Evolutionary conservation across 805 yeast genomes (phyloP), one percentile per base, ranked within the genome.

Genomic region (Brettanomyces anomalus): DNA sequence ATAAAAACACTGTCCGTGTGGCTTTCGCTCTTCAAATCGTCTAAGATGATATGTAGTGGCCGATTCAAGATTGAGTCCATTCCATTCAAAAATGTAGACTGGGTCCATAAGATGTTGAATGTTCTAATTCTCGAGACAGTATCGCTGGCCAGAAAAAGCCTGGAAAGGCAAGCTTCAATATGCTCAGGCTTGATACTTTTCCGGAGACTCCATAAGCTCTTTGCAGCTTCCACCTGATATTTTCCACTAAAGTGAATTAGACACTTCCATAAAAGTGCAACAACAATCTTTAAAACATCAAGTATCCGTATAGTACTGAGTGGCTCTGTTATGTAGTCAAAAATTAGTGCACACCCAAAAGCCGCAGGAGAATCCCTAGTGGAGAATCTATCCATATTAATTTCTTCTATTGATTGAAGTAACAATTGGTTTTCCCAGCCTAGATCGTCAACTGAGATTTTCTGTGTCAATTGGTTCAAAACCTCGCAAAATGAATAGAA

Each of bases 131-230:
- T 67, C 15, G 68, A 61, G 17, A 70, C 61, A 31, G 55, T 56
- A 5, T 61, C 54, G 1, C 67, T 57, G 4, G 68, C 55, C 13
- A 79, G 53, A 26, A 85, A 69, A 38, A 77, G 67, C 2, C 74
- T 65, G 0, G 85, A 66, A 3, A 89, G 48, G 0, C 86, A 83
- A 1, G 95, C 90, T 52, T 88, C 95, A 20, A 88, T 71, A 46
- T 74, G 72, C 38, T 72, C 62, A 2, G 71, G 53, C 13, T 76
- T 76, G 20, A 74, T 68, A 16, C 70, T 63, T n/a, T 71, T 58
- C 33, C 77, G 80, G 40, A 90, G 61, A 5, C 70, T 66, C 68
- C 85, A 81, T 2, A 89, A 66, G 18, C 76, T 67, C 41, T 73
- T 76, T 1, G 83, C 85, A 0, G 83, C 71, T 51, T 85, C 94